phyloP scores from a whole-genome alignment of 2,329 filamentous ascomycete species.

The Trichoderma sp. region DNA sequence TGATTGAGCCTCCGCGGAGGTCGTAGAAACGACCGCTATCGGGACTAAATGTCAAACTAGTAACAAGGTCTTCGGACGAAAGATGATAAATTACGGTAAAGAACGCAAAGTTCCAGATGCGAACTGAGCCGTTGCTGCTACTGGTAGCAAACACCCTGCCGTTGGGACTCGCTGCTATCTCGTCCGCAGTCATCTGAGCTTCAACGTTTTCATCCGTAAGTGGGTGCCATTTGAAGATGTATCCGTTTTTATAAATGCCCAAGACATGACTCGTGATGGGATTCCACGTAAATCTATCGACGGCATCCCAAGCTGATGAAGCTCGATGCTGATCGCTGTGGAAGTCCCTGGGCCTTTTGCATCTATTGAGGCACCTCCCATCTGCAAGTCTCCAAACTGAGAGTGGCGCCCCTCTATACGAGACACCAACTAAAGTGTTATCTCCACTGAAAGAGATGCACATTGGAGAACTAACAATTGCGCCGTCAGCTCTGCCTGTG shows the following conservation, averaged over 20 bases:
- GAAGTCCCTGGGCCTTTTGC: not conserved
- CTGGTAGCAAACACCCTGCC: not conserved
- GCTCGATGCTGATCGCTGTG: not conserved
- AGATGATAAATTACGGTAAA: not conserved
- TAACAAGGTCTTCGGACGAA: not conserved
- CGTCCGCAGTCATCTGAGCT: not conserved
- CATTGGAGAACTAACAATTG: not conserved
- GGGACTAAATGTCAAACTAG: not conserved
- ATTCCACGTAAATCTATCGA: not conserved
- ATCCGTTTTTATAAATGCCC: not conserved
- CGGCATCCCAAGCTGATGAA: not conserved
- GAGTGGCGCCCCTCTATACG: not conserved
- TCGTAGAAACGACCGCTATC: not conserved
- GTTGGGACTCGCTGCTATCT: not conserved
- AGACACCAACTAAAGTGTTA: not conserved
- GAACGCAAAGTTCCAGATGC: not conserved
- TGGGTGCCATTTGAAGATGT: slow-evolving; percentile 3
- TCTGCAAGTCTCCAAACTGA: not conserved
- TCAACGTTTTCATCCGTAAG: not conserved
- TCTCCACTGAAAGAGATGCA: not conserved
- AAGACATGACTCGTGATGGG: not conserved
- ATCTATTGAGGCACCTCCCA: not conserved
- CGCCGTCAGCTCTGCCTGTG: not conserved
- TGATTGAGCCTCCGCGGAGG: not conserved
- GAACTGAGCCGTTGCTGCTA: not conserved